Conservation (phyloP, 1,284 basidiomycete genomes). For the Puccinia hordei region DNA sequence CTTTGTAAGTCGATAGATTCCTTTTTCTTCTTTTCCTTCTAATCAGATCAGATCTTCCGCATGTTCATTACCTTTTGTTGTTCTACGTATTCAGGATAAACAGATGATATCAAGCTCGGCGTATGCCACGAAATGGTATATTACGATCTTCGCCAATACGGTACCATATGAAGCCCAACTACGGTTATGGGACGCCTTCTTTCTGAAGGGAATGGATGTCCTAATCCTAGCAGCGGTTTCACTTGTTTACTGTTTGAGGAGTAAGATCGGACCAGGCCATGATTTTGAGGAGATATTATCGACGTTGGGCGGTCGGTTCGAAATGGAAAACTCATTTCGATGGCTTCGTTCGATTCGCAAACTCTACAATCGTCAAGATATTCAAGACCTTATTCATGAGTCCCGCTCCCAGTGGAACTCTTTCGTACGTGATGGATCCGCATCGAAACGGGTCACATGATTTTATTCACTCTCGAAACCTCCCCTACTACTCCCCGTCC, state of each 20-base stretch:
- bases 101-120: slow-evolving; percentile 88
- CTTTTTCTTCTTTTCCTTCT: neutral
- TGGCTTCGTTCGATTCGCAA: slow-evolving; percentile 43
- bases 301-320: slow-evolving; percentile 27
- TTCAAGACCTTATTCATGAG: slow-evolving; percentile 5
- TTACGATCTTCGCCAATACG: slow-evolving; percentile 84
- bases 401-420: slow-evolving; percentile 69
- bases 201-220: slow-evolving; percentile 85
- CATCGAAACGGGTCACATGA: slow-evolving; percentile 51
- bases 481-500: too few species aligned
- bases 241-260: slow-evolving; percentile 84
- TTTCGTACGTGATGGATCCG: slow-evolving; percentile 67
- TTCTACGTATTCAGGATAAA: slow-evolving; percentile 62
- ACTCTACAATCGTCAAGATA: slow-evolving; percentile 24
- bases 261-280: slow-evolving; percentile 68
- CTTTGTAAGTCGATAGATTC: slow-evolving; percentile 65
- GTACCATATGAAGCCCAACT: slow-evolving; percentile 95
- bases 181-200: slow-evolving; percentile 88
- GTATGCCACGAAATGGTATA: slow-evolving; percentile 99
- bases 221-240: slow-evolving; percentile 81
- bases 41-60: neutral
- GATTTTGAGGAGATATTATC: slow-evolving; percentile 88
- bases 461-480: too few species aligned
- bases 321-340: slow-evolving; percentile 15
- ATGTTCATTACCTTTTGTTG: neutral